These are phyloP conservation scores for Hanseniaspora taiwanica DNA, from an alignment of 805 yeast species.

Conservation along the genomic window DNA sequence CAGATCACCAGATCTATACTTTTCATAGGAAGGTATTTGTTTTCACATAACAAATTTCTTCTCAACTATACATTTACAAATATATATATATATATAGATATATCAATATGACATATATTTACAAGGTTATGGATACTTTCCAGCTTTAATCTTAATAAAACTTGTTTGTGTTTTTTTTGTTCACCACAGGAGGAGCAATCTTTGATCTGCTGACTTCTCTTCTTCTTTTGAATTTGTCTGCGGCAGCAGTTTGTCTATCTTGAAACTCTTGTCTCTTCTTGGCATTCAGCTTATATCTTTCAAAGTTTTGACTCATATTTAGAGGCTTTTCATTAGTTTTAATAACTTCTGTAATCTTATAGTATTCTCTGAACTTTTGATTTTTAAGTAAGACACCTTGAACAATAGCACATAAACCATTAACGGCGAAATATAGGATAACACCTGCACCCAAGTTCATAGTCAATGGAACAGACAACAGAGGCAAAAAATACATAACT, in stretches of 20 bases:
- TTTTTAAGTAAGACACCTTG: slow-evolving; percentile 60
- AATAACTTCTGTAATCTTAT: background rate
- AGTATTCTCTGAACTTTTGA: slow-evolving; percentile 37
- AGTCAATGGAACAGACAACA: slow-evolving; percentile 77
- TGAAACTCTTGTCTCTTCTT: background rate
- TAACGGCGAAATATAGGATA: slow-evolving; percentile 72
- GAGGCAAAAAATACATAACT: slow-evolving; percentile 59
- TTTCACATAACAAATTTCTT: no score
- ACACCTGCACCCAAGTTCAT: slow-evolving; percentile 78
- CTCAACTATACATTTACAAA: no score
- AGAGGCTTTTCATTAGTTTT: background rate
- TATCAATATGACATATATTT: no score
- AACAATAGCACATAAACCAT: slow-evolving; percentile 57
- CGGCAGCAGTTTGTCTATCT: background rate
- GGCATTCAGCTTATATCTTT: slow-evolving; percentile 5
- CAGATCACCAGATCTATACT: slow-evolving; percentile 25
- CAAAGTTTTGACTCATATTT: slow-evolving; percentile 2
- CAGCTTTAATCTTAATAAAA: background rate
- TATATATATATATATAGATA: no score
- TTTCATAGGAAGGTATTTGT: no score
- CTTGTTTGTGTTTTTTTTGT: background rate
- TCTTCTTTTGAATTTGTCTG: slow-evolving; percentile 1
- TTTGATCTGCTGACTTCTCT: background rate
- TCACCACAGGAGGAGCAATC: background rate
- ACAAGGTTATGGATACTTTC: background rate